A percentile compares a stretch with the other conserved stretches of the same genome.
Evolutionary conservation across 2,329 filamentous ascomycete genomes (phyloP).

Genomic region (Thelonectria olida): DNA sequence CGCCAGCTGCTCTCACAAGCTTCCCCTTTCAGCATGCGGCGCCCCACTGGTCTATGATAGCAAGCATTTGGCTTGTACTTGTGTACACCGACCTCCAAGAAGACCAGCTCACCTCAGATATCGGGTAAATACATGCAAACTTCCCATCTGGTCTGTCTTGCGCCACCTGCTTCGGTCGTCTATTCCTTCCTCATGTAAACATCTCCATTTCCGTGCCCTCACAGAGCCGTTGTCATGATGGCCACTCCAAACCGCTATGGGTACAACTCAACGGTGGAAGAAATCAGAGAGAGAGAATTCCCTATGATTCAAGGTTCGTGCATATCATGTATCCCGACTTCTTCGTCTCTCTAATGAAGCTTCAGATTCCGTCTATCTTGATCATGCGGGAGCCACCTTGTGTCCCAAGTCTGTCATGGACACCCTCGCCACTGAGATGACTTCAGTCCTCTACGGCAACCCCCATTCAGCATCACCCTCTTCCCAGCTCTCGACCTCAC

Average conservation of each 20-base stretch:
- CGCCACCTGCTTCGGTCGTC: neutral
- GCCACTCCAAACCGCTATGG: slow-evolving; percentile 22
- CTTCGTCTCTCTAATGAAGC: neutral
- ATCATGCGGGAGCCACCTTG: slow-evolving; percentile 93
- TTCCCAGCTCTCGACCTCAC: slow-evolving; percentile 78
- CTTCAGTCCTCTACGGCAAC: slow-evolving; percentile 83
- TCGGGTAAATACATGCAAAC: neutral
- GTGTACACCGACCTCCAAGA: neutral
- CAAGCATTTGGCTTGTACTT: neutral
- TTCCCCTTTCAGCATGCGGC: slow-evolving; percentile 2
- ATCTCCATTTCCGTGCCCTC: neutral
- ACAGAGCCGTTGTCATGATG: slow-evolving; percentile 7
- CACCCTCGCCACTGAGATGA: slow-evolving; percentile 81
- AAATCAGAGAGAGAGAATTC: slow-evolving; percentile 68
- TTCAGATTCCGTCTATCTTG: slow-evolving; percentile 82
- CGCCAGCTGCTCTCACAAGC: slow-evolving; percentile 3
- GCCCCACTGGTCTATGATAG: slow-evolving; percentile 16
- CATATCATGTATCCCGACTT: neutral
- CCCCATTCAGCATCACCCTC: slow-evolving; percentile 88
- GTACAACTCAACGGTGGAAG: slow-evolving; percentile 70
- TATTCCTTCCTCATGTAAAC: neutral
- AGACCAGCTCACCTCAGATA: neutral
- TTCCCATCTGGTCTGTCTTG: neutral
- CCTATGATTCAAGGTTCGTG: slow-evolving; percentile 74
- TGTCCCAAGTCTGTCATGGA: slow-evolving; percentile 85